Percentiles rank a stretch among this genome's conserved stretches.
phyloP scores from a whole-genome alignment of 148 eudicot species.

The Camellia granthamiana region DNA sequence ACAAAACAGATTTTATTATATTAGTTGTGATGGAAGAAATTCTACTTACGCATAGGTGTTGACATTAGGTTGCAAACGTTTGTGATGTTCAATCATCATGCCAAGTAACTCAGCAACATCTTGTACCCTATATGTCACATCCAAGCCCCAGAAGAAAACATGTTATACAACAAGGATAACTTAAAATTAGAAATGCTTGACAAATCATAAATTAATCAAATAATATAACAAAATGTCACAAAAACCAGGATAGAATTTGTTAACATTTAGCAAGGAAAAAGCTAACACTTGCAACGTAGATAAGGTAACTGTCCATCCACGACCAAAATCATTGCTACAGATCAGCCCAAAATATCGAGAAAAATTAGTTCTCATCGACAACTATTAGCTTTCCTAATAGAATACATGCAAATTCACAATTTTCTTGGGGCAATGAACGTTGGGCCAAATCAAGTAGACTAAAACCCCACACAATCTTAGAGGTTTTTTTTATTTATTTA shows the following conservation, averaged over 20 bases:
- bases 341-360: background rate
- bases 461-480: background rate
- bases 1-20: background rate
- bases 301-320: constrained; percentile 4
- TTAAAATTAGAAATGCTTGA: background rate
- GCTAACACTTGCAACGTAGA: background rate
- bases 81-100: constrained; percentile 94
- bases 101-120: constrained; percentile 98
- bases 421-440: background rate
- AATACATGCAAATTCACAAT: background rate
- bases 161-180: background rate
- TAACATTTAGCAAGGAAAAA: background rate
- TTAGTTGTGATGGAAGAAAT: constrained; percentile 1
- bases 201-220: background rate
- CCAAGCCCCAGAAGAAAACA: constrained; percentile 9
- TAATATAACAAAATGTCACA: background rate
- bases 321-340: constrained; percentile 1
- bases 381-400: background rate
- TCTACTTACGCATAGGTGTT: constrained; percentile 88
- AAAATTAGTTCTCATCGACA: background rate
- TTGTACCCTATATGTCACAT: constrained; percentile 62
- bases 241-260: background rate
- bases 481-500: too few relatives aligned
- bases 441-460: background rate
- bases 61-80: constrained; percentile 81